Evolutionary conservation across 106 monocot genomes (phyloP), one percentile per base, ranked within the genome.

Genomic region (Alisma plantagoaquatica): DNA sequence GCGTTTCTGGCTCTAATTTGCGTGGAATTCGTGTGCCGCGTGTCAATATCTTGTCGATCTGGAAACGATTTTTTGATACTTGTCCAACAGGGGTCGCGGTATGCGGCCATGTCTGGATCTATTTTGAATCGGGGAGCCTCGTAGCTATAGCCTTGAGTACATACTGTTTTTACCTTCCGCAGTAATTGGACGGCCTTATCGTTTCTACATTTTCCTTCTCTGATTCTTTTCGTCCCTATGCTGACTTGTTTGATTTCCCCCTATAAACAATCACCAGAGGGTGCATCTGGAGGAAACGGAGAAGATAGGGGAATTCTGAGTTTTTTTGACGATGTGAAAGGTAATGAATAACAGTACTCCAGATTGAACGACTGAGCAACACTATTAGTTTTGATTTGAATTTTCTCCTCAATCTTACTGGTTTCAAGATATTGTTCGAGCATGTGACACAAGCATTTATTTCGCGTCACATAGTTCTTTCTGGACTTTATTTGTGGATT

Each of bases 261-360:
- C 20, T 54, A 45, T 16, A n/a, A 15, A 4, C 28, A 20, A 46
- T 2, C n/a, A n/a, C 19, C 63, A 86, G 69, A 46, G 64, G 57
- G 41, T 54, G 33, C 27, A 14, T 1, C 42, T 42, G 61, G 68
- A 43, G 43, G 61, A 27, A 52, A 69, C 46, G 54, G 26, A 5
- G 61, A 66, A 20, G 86, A 69, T 3, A 80, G 77, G 73, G 63
- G 33, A 23, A 15, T 58, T 18, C 3, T 65, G 54, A 73, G 73
- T 29, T 58, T 58, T 50, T 32, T 64, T 31, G 85, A 85, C 20
- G 79, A 79, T 17, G 49, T 43, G 6, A 79, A 85, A 80, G 85
- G 85, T 85, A 32, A 42, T 53, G 20, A 33, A 11, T n/a, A n/a
- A n/a, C n/a, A n/a, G n/a, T n/a, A n/a, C n/a, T n/a, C n/a, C n/a